Evolutionary conservation across 177 flowering plant genomes (phyloP), one percentile per base, ranked within the genome.

Genomic region (Telopea speciosissima): DNA sequence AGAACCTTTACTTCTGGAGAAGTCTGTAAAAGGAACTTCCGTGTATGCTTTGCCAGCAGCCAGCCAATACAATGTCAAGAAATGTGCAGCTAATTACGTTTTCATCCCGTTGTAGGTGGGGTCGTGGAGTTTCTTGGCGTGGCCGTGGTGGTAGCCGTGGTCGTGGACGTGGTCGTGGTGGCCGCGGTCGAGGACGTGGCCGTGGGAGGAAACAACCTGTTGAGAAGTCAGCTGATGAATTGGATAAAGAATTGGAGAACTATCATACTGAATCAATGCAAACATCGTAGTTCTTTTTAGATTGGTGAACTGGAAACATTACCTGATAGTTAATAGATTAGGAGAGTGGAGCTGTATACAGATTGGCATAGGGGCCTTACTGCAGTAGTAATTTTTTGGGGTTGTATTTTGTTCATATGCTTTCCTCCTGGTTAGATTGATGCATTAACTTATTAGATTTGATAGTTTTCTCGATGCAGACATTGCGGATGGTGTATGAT

Each of bases 221-320:
- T 23, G 91, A 81, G 68, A 89, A 86, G 72, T 85, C 98, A 28
- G 90, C 88, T 21, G 90, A 74, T 58, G 85, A 93, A 3, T 87
- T 93, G 65, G 87, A 93, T 84, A 85, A 88, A 73, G 97, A 93
- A 24, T 80, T 91, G 72, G 98, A 89, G 21, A 83, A 54, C 33
- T 91, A 93, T 76, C 98, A 91, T 75, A 85, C 92, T 19, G 92
- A 87, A 72, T 88, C 93, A 67, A 91, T 89, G 94, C 81, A 92
- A 4, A 80, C 83, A 69, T 85, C 68, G 24, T 74, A 66, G 54
- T 24, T 16, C 28, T 5, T 67, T 70, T 23, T 52, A 54, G 69
- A 23, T 52, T 6, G 23, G 22, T 6, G 13, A 44, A 21, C 16
- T 66, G 65, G 14, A 59, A 54, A 28, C 14, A 58, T 71, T 54